Evolutionary conservation across 169 alveolate genomes (phyloP).

Genomic region (Babesia divergens): DNA sequence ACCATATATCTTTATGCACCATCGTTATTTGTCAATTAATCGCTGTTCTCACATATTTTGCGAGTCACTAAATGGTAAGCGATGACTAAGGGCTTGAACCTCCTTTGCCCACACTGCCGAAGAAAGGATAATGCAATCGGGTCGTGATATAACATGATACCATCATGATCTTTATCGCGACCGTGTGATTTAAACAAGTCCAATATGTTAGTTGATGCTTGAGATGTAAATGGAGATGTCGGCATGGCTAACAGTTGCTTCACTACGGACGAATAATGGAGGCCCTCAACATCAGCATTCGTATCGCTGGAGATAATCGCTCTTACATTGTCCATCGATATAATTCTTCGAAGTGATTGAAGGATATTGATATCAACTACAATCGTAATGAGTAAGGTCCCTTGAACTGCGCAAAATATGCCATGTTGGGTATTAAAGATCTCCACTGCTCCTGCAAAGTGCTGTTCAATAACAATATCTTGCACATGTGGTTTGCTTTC

Average conservation of each 20-base stretch:
- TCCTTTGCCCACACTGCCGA: too few species aligned
- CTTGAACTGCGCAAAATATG: slow-evolving; percentile 1
- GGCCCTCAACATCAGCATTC: background rate
- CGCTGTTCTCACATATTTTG: too few species aligned
- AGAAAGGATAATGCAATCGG: too few species aligned
- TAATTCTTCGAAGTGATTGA: background rate
- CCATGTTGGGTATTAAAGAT: slow-evolving; percentile 1
- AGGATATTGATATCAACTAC: background rate
- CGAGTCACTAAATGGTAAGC: too few species aligned
- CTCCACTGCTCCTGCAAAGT: background rate
- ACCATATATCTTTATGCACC: too few species aligned
- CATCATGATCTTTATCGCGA: background rate
- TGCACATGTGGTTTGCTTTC: background rate
- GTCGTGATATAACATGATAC: background rate
- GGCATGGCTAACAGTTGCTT: background rate
- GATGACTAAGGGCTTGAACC: too few species aligned
- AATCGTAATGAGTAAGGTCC: background rate
- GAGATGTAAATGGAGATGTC: background rate
- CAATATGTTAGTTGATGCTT: background rate
- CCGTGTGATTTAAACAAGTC: background rate
- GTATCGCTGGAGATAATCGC: background rate
- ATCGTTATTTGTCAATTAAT: too few species aligned
- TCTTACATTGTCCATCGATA: slow-evolving; percentile 12
- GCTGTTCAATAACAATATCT: slow-evolving; percentile 1
- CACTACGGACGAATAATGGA: background rate